Conservation (phyloP, 2,329 filamentous ascomycete genomes). For the Botryotinia convoluta region DNA sequence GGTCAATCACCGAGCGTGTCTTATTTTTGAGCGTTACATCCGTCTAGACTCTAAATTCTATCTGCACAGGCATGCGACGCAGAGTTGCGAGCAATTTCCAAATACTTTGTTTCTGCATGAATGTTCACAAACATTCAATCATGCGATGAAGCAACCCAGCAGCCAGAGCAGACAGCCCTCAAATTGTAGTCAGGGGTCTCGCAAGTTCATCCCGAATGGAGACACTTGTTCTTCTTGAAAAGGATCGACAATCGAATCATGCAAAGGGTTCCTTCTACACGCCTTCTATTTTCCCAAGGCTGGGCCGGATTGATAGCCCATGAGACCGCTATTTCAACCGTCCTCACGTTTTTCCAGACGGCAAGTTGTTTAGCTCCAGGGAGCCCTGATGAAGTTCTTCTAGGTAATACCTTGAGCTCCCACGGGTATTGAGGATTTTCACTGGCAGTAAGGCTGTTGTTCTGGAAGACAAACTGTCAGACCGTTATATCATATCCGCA, state of each 20-base stretch:
- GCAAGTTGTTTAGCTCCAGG: slow-evolving; percentile 6
- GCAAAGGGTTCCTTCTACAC: background rate
- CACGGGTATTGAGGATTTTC: slow-evolving; percentile 8
- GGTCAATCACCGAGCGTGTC: background rate
- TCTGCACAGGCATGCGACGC: background rate
- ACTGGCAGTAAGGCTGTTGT: background rate
- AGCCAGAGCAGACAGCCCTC: background rate
- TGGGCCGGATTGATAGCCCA: background rate
- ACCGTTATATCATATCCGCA: slow-evolving; percentile 11
- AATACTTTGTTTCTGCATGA: slow-evolving; percentile 5
- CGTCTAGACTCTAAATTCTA: background rate
- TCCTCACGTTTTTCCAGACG: background rate
- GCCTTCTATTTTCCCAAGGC: slow-evolving; percentile 5
- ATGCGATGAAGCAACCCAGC: background rate
- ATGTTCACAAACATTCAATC: background rate
- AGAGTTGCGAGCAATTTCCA: slow-evolving; percentile 1
- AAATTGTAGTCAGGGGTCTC: background rate
- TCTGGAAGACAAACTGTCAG: background rate
- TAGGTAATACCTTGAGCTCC: slow-evolving; percentile 16
- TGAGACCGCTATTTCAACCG: slow-evolving; percentile 4
- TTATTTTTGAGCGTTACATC: slow-evolving; percentile 9
- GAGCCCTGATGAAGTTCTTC: slow-evolving; percentile 10
- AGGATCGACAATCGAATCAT: slow-evolving; percentile 14
- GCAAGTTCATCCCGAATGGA: slow-evolving; percentile 14
- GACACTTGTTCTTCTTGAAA: background rate